Base-by-base conservation (phyloP, 2,329 filamentous ascomycete genomes). In the Talaromyces sp. region DNA sequence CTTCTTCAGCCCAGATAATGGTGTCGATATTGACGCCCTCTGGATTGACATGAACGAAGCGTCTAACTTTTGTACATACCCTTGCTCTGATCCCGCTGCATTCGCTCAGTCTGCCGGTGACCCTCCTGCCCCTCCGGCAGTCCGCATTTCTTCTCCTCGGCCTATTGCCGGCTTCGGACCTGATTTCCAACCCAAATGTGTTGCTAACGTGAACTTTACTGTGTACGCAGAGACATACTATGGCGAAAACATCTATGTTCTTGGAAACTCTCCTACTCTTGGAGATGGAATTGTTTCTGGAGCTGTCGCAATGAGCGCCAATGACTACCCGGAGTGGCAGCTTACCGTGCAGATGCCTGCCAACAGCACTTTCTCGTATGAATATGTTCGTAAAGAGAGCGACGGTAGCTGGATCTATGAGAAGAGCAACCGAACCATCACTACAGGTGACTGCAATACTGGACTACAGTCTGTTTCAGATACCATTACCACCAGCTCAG, bases 1-100 rank as follows among this genome's bases (percentile, higher is more conserved):
- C 1, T 91, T 91, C 78, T 93, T 93, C 77, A 76, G 83, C 66
- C 76, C 84, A 0, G 80, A 87, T 0, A 82, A 78, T 1, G 91
- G 90, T 35, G 82, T 94, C 16, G 86, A 93, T 68, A 89, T 94
- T 58, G 91, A 94, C 67, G 91, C 85, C 1, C 80, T 94, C 1
- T 93, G 90, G 88, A 91, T 91, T 68, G 90, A 92, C 70, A 86
- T 90, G 84, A 87, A 87, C 66, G 85, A 87, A 71, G 82, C 79
- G 3, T 76, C 81, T 5, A 83, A 82, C 68, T 81, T 84, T 47
- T 87, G 85, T 72, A 76, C 79, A 50, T 86, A 83, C 67, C 84
- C 85, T n/a, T 88, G 85, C 71, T 75, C 79, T 24, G 73, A 87
- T 68, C 81, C 84, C 0, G 77, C 76, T 2, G 72, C 83, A 33